phyloP scores from a whole-genome alignment of 1,284 basidiomycete genomes.

The Apiotrichum porosum region DNA sequence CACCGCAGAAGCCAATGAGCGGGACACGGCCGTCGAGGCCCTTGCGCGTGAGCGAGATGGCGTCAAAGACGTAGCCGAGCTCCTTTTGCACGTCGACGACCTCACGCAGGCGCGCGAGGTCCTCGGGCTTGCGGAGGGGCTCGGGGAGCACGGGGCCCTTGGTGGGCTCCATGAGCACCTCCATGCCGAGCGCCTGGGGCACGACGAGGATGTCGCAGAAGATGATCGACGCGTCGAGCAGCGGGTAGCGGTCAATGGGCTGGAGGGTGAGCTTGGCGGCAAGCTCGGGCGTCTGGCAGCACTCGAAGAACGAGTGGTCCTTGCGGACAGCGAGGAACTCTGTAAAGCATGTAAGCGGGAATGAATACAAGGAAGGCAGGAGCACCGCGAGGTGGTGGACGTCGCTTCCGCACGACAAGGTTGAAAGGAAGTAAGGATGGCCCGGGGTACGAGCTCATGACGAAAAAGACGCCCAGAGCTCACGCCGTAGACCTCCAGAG shows the following conservation, averaged over 20 bases:
- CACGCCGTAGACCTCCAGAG: too few species aligned
- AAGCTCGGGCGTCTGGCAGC: constrained; percentile 80
- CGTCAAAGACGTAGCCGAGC: constrained; percentile 84
- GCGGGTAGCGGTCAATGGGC: constrained; percentile 77
- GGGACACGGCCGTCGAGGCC: constrained; percentile 79
- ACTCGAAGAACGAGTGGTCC: constrained; percentile 84
- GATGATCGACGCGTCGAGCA: constrained; percentile 90
- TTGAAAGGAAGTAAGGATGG: too few species aligned
- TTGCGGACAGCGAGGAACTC: constrained; percentile 81
- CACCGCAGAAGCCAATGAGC: constrained; percentile 90
- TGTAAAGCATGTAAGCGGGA: constrained; percentile 40
- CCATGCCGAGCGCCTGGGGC: constrained; percentile 92
- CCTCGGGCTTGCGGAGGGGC: constrained; percentile 70
- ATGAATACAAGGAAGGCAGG: neutral
- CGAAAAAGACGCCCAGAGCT: neutral
- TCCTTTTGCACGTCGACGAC: constrained; percentile 72
- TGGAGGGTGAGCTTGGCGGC: constrained; percentile 84
- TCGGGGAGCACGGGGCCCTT: constrained; percentile 74
- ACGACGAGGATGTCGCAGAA: constrained; percentile 96
- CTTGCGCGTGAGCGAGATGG: constrained; percentile 74
- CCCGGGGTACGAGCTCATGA: neutral
- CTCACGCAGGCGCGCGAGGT: constrained; percentile 59
- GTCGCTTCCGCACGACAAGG: too few species aligned
- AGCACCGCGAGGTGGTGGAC: neutral
- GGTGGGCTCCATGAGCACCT: constrained; percentile 80